These are phyloP conservation scores for Microthyrium microscopicum DNA, from an alignment of 2,329 filamentous ascomycete species.

Conservation along the genomic window DNA sequence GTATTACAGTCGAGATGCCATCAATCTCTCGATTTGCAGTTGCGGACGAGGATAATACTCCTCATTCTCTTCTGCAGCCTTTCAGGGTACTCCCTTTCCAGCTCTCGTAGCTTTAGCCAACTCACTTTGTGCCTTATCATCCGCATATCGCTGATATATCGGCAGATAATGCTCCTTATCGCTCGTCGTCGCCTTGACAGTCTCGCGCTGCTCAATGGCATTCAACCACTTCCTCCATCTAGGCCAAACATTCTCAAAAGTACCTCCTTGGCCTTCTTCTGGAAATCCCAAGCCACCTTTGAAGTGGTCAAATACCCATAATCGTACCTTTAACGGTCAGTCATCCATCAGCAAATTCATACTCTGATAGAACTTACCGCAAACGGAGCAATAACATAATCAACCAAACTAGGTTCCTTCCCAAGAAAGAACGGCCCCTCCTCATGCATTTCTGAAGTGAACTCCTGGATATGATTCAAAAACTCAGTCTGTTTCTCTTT, in stretches of 20 bases:
- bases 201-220: slow-evolving; percentile 42
- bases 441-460: slow-evolving; percentile 44
- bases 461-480: slow-evolving; percentile 38
- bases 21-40: slow-evolving; percentile 1
- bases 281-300: slow-evolving; percentile 42
- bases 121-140: slow-evolving; percentile 30
- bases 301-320: slow-evolving; percentile 62
- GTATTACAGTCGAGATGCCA: no score
- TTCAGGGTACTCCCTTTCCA: slow-evolving; percentile 44
- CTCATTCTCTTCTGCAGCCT: no score
- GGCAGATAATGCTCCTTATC: slow-evolving; percentile 49
- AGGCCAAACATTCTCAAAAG: slow-evolving; percentile 42
- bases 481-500: slow-evolving; percentile 42
- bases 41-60: background rate
- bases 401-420: slow-evolving; percentile 45
- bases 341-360: background rate
- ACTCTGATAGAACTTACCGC: slow-evolving; percentile 25
- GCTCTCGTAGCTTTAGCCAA: slow-evolving; percentile 34
- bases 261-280: slow-evolving; percentile 27
- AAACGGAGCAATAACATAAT: slow-evolving; percentile 59
- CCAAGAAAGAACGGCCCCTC: slow-evolving; percentile 54
- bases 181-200: slow-evolving; percentile 51
- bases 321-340: slow-evolving; percentile 20
- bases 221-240: slow-evolving; percentile 49
- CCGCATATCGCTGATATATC: slow-evolving; percentile 41